phyloP scores from a whole-genome alignment of 345 rosid species.

The Pistacia integerrima region DNA sequence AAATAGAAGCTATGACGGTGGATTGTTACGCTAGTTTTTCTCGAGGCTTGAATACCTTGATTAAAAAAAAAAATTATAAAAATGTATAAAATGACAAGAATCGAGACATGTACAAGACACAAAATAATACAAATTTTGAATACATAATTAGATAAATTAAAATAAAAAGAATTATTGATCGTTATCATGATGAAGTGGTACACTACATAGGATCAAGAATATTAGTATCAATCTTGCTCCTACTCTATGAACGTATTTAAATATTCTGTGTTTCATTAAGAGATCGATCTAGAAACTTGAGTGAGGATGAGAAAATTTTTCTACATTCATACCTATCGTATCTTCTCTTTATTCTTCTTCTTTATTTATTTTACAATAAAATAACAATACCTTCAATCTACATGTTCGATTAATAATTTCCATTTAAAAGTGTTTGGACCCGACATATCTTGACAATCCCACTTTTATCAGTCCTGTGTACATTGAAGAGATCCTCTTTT shows the following conservation, averaged over 20 bases:
- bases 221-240: neutral
- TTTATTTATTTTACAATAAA: neutral
- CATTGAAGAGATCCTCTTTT: neutral
- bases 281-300: neutral
- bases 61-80: too few relatives aligned
- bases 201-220: too few relatives aligned
- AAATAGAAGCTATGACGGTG: too few relatives aligned
- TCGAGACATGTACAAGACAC: too few relatives aligned
- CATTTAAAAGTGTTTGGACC: neutral
- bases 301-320: neutral
- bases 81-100: too few relatives aligned
- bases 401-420: neutral
- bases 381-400: neutral
- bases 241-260: neutral
- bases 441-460: neutral
- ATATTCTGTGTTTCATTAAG: neutral
- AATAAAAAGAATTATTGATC: too few relatives aligned
- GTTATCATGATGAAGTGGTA: neutral
- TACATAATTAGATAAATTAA: too few relatives aligned
- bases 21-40: too few relatives aligned
- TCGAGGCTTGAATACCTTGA: too few relatives aligned
- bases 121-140: too few relatives aligned
- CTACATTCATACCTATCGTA: neutral
- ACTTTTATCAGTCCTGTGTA: neutral
- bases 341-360: neutral